Evolutionary conservation across 2,329 filamentous ascomycete species (phyloP), one percentile per base, ranked within the genome.

Genomic region (Penicillium thymicola): DNA sequence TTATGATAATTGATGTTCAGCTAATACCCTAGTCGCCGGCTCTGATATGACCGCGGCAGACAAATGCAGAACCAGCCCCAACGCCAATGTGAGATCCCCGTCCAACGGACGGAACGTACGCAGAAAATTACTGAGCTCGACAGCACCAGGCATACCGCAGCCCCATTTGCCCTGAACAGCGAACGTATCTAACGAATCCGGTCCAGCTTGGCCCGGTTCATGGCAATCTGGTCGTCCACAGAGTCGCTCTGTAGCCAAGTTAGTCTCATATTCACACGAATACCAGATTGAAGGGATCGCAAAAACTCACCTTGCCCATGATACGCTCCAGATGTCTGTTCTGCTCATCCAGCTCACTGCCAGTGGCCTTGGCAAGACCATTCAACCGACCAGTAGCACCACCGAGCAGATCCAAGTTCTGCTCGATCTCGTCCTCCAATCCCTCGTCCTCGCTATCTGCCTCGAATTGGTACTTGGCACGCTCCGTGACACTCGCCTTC

Each of bases 281-380:
- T 21, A 30, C 16, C 11, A 27, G 5, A 54, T 18, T 28, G 13
- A 11, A 36, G 16, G 6, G 21, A 13, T n/a, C 34, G 7, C 27
- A n/a, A 23, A 43, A 58, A 66, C 79, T 70, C 76, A 89, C 89
- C 88, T 95, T 95, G 63, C 79, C 79, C 62, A 84, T 89, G 69
- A 97, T 90, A 57, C 86, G 82, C 60, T 89, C 87, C 68, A 96
- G 88, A 67, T 87, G 82, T 66, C 82, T 82, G 75, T 95, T 95
- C 77, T 95, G 89, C 56, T 82, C 78, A 59, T 90, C 86, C 25
- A 94, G 82, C 71, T 94, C 90, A 45, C 83, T 79, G 46, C 87
- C 88, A 68, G 91, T 92, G 44, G 88, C 89, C 63, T 82, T 80
- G 16, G 89, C 89, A 23, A 94, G 79, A 61, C 82, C 78, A 67